Base-by-base conservation (phyloP, 1,284 basidiomycete species). In the Farysia itapuensis region DNA sequence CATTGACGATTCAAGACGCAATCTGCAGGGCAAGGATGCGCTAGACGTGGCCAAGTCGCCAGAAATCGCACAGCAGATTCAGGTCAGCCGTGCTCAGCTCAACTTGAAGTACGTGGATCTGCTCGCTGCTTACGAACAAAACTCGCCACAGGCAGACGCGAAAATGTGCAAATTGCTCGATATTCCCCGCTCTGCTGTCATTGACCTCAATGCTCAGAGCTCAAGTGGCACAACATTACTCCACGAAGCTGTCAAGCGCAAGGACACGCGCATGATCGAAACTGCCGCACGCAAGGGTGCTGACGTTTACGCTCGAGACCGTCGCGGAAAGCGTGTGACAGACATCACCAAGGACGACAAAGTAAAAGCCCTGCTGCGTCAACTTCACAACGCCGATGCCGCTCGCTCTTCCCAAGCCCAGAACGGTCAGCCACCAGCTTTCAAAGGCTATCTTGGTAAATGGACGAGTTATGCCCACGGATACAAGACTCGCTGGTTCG, bases 401-500 rank as follows among this genome's bases (percentile, higher is more conserved):
- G 67, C 67, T 12, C 43, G 46, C 86, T 2, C 86, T 85, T 0
- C 79, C 82, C 52, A 50, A 28, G 35, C 46, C 15, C 38, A 45
- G 24, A 35, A 48, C 14, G 60, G 66, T 11, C 67, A 71, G 40
- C 56, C 72, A 1, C 72, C 73, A 2, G 42, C 53, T 8, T 74
- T 74, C 57, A 68, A 68, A 12, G 73, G 73, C 24, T 75, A 71
- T 39, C 45, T 77, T 15, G 88, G 86, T 72, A 94, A 94, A 78
- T 94, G 91, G 75, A 86, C 87, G 4, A 94, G 93, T 66, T 86
- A 93, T 29, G 90, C 90, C 0, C 85, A 85, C 64, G 92, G 94
- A 0, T 96, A 93, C 78, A 87, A 86, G 65, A 88, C 88, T 0
- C 82, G 94, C 0, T 97, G 93, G 91, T 95, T 97, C 71, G 91